Evolutionary conservation across 75 land plant genomes (phyloP).

Genomic region (Isoetes taiwanensis): DNA sequence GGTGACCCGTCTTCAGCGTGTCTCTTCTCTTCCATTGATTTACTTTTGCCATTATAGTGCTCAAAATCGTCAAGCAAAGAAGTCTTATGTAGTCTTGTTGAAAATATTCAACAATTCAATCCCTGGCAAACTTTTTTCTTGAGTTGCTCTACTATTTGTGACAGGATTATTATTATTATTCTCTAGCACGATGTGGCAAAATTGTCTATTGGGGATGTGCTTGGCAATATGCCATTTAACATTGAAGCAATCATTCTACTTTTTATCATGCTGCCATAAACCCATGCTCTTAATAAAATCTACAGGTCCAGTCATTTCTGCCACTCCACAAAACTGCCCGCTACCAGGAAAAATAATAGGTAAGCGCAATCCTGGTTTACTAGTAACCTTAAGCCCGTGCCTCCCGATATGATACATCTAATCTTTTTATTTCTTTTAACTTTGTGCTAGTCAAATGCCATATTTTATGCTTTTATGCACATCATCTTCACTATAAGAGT

Average conservation of each 20-base stretch:
- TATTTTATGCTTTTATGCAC: slow-evolving; percentile 61
- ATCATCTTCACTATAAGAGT: slow-evolving; percentile 67
- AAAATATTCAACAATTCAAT: too few relatives aligned
- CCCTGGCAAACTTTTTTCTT: too few relatives aligned
- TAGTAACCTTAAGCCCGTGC: too few relatives aligned
- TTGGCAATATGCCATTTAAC: slow-evolving; percentile 60
- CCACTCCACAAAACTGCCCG: slow-evolving; percentile 63
- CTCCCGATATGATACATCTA: slow-evolving; percentile 35
- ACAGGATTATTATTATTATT: slow-evolving; percentile 53
- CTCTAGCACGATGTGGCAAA: slow-evolving; percentile 42
- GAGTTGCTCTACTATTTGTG: slow-evolving; percentile 52
- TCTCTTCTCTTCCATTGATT: too few relatives aligned
- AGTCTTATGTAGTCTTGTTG: too few relatives aligned
- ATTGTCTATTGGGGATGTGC: slow-evolving; percentile 45
- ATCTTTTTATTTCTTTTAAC: slow-evolving; percentile 50
- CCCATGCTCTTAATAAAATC: slow-evolving; percentile 43
- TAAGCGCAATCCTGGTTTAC: too few relatives aligned
- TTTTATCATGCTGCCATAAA: slow-evolving; percentile 61
- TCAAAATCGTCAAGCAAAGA: too few relatives aligned
- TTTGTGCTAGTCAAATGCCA: slow-evolving; percentile 54
- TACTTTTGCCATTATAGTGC: too few relatives aligned
- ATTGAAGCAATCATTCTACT: slow-evolving; percentile 52
- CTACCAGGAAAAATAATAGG: too few relatives aligned
- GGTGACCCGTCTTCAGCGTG: too few relatives aligned
- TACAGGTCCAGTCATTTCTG: slow-evolving; percentile 46